These are phyloP conservation scores for Grosmannia clavigera DNA, from an alignment of 2,329 filamentous ascomycete genomes.

Conservation along the genomic window DNA sequence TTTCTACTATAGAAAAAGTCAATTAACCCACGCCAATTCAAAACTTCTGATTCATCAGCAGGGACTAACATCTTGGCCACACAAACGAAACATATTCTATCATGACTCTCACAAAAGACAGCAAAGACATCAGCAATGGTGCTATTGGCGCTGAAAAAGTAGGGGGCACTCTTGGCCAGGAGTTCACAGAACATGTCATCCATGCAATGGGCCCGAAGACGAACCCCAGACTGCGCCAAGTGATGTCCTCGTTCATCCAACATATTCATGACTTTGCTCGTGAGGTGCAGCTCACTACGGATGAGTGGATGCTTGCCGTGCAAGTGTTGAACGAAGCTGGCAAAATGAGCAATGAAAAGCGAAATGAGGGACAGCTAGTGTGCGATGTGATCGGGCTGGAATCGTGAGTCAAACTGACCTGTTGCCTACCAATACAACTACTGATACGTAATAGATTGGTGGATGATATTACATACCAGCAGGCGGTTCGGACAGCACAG, in stretches of 20 bases:
- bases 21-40: neutral
- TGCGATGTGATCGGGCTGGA: conserved; percentile 53
- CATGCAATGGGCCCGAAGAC: conserved; percentile 52
- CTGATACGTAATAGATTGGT: conserved; percentile 26
- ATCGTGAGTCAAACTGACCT: conserved; percentile 16
- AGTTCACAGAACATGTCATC: conserved; percentile 52
- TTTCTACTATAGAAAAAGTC: neutral
- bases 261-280: conserved; percentile 58
- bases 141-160: conserved; percentile 14
- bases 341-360: conserved; percentile 41
- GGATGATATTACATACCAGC: conserved; percentile 52
- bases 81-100: neutral
- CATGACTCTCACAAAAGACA: neutral
- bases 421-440: neutral
- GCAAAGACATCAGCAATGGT: neutral
- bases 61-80: neutral
- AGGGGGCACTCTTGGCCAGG: conserved; percentile 20
- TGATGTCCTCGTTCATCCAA: conserved; percentile 45
- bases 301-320: conserved; percentile 54
- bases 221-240: conserved; percentile 41
- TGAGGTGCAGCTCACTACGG: conserved; percentile 53
- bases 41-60: neutral
- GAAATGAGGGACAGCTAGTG: conserved; percentile 52
- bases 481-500: conserved; percentile 27
- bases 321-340: conserved; percentile 49